Conservation (phyloP, 2,329 filamentous ascomycete genomes). For the Nemania sp. region DNA sequence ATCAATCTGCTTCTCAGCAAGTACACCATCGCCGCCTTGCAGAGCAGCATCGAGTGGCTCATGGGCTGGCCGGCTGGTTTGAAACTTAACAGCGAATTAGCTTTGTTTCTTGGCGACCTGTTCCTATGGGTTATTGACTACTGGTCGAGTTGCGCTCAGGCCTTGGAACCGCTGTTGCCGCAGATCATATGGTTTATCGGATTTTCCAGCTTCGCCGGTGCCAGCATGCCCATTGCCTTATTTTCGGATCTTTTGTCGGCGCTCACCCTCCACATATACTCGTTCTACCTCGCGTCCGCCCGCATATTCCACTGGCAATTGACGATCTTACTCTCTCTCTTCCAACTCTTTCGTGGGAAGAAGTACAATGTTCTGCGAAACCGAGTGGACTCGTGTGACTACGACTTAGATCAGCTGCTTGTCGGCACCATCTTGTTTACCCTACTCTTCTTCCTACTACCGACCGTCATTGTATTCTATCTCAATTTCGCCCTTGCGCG, state of each 20-base stretch:
- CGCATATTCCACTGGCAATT: conserved; percentile 99
- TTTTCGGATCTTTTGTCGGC: conserved; percentile 92
- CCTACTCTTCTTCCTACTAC: conserved; percentile 88
- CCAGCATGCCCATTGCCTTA: conserved; percentile 94
- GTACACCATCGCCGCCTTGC: conserved; percentile 87
- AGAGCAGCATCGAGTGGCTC: conserved; percentile 89
- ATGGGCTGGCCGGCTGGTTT: conserved; percentile 94
- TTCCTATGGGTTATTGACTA: conserved; percentile 99
- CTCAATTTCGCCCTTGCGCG: conserved; percentile 91
- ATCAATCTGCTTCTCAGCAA: conserved; percentile 74
- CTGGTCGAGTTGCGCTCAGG: conserved; percentile 84
- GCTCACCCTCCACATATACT: conserved; percentile 94
- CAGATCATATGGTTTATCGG: conserved; percentile 90
- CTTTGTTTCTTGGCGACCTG: conserved; percentile 89
- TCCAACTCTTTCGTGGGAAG: conserved; percentile 96
- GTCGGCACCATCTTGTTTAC: conserved; percentile 97
- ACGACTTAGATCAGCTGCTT: conserved; percentile 94
- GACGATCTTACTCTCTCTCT: conserved; percentile 94
- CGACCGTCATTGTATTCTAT: conserved; percentile 95
- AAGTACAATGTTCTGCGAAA: conserved; percentile 97
- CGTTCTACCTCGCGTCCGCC: conserved; percentile 94
- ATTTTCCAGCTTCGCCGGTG: conserved; percentile 91
- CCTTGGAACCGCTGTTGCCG: conserved; percentile 79
- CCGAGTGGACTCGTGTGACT: conserved; percentile 98
- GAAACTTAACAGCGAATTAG: conserved; percentile 92